phyloP scores from a whole-genome alignment of 108 stramenopile genomes.

The Fragilariopsis cylindrus region DNA sequence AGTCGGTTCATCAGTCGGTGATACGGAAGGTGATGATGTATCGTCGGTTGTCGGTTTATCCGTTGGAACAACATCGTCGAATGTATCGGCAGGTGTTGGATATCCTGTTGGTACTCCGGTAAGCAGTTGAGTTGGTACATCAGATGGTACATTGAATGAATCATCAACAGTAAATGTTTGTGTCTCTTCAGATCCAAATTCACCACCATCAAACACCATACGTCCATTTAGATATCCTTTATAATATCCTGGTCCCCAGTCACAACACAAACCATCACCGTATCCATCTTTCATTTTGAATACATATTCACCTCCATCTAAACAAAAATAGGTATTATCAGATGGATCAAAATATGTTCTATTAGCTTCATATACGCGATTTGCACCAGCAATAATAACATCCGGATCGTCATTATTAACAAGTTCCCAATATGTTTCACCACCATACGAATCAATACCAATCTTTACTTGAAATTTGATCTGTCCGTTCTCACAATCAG shows the following conservation, averaged over 20 bases:
- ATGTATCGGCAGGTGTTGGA: too few relatives aligned
- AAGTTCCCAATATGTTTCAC: slow-evolving; percentile 4
- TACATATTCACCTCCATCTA: background rate
- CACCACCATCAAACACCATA: slow-evolving; percentile 29
- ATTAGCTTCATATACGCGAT: background rate
- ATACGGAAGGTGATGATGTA: too few relatives aligned
- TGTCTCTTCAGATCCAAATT: slow-evolving; percentile 32
- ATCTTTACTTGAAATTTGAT: background rate
- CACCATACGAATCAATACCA: background rate
- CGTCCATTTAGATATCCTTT: slow-evolving; percentile 32
- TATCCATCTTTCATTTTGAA: slow-evolving; percentile 1
- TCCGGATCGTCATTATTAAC: background rate
- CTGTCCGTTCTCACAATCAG: background rate
- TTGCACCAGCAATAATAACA: slow-evolving; percentile 1
- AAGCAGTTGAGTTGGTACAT: too few relatives aligned
- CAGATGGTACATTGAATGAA: too few relatives aligned
- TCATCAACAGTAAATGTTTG: too few relatives aligned
- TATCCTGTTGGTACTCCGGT: too few relatives aligned
- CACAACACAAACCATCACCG: slow-evolving; percentile 27
- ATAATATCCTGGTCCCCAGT: slow-evolving; percentile 43
- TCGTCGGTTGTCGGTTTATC: too few relatives aligned
- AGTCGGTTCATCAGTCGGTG: too few relatives aligned
- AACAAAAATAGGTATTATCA: background rate
- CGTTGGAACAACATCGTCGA: too few relatives aligned
- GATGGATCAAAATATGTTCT: background rate